Base-by-base conservation (phyloP, 805 yeast species). In the Debaryomyces hansenii region DNA sequence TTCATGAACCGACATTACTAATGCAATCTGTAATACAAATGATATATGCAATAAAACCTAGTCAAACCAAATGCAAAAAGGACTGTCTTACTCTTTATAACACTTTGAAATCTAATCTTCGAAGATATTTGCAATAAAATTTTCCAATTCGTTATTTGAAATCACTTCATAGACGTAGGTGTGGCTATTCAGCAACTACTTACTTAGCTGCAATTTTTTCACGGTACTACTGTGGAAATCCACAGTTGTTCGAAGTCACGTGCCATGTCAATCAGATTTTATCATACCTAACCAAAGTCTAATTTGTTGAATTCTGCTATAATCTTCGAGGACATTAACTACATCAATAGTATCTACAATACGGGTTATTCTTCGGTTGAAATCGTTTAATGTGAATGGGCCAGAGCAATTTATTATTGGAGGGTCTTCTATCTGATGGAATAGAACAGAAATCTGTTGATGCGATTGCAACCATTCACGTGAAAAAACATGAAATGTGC, bases 201-300 rank as follows among this genome's bases (percentile, higher is more conserved):
- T 28, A 28, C 16, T 31, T 31, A 31, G 34, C 16, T 35, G 38
- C 38, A 35, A 35, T 35, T 35, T 35, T 35, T 3, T 35, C 16
- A 11, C 38, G 11, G 6, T 14, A 35, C n/a, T n/a, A 18, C 20
- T 16, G 24, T 36, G 27, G 27, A 24, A 16, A 51, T 45, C 65
- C 64, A 59, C 64, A 59, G 59, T 60, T 56, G 46, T 55, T 41
- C 35, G 34, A 47, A 36, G 40, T 42, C 64, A 60, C 65, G 65
- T 60, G 64, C 53, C 49, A 15, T 2, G 4, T 14, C 14, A 4
- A 4, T 9, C 27, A 24, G 10, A 24, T 2, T 7, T 24, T 24
- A 24, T 16, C 18, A 24, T 7, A 9, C 10, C 10, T 9, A 9
- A 24, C 10, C 10, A 24, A 24, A 24, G 27, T 24, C 10, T 24